phyloP scores from a whole-genome alignment of 306 rosid species.

The Castanea sativa region DNA sequence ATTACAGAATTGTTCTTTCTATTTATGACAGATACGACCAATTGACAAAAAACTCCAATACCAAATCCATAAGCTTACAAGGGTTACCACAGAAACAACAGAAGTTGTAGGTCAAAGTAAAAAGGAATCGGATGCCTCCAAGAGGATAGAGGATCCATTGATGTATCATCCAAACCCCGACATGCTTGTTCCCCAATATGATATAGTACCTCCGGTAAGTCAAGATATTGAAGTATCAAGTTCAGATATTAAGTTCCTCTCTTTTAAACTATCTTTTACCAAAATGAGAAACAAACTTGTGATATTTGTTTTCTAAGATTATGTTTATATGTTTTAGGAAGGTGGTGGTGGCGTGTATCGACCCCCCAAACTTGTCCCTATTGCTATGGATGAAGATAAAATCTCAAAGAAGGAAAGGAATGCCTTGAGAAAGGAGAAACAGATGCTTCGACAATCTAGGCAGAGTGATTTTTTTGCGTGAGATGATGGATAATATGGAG shows the following conservation, averaged over 20 bases:
- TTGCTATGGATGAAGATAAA: slow-evolving; percentile 64
- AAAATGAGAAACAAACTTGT: background rate
- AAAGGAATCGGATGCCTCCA: slow-evolving; percentile 42
- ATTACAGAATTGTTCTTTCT: slow-evolving; percentile 16
- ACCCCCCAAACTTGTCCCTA: slow-evolving; percentile 66
- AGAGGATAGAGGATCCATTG: slow-evolving; percentile 50
- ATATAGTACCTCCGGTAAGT: slow-evolving; percentile 45
- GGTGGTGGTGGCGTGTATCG: slow-evolving; percentile 42
- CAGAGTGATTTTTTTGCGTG: slow-evolving; percentile 55
- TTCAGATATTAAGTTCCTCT: background rate
- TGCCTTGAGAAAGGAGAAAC: slow-evolving; percentile 64
- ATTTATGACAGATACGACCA: slow-evolving; percentile 62
- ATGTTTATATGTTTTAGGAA: slow-evolving; percentile 41
- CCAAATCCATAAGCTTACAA: slow-evolving; percentile 79
- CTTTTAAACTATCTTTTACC: background rate
- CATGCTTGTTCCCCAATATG: slow-evolving; percentile 57
- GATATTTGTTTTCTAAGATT: slow-evolving; percentile 13
- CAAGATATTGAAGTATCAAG: background rate
- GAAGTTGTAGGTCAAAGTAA: slow-evolving; percentile 32
- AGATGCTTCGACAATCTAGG: slow-evolving; percentile 53
- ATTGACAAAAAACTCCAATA: slow-evolving; percentile 86
- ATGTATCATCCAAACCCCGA: slow-evolving; percentile 84
- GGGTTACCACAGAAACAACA: slow-evolving; percentile 38
- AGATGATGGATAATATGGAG: slow-evolving; percentile 63
- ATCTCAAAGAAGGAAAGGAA: slow-evolving; percentile 59